Conservation (phyloP, 2,329 filamentous ascomycete genomes). For the Aspergillus caelatus region DNA sequence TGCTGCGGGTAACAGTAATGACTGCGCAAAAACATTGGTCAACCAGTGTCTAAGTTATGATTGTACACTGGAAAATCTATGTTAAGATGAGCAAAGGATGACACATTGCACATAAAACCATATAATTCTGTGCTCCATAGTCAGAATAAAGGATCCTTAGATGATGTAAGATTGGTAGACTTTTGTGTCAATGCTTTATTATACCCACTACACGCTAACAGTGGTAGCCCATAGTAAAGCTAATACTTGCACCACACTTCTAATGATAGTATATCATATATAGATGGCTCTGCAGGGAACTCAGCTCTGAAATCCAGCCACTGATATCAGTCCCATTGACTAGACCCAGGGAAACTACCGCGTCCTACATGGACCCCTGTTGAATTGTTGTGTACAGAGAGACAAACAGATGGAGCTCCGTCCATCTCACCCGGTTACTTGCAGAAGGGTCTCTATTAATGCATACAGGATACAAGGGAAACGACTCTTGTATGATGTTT, state of each 20-base stretch:
- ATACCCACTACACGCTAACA: neutral
- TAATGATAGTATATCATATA: neutral
- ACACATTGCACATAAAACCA: neutral
- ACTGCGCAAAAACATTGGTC: neutral
- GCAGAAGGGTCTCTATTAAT: neutral
- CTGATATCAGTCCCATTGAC: neutral
- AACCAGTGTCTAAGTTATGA: neutral
- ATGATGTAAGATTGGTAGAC: neutral
- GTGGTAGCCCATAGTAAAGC: neutral
- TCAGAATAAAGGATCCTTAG: neutral
- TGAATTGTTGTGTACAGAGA: neutral
- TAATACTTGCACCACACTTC: neutral
- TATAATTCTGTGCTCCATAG: neutral
- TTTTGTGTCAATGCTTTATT: neutral
- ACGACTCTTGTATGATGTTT: neutral
- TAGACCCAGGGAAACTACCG: neutral
- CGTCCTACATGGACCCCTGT: neutral
- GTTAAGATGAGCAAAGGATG: neutral
- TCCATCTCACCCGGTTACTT: neutral
- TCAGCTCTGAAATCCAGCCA: neutral
- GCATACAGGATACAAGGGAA: too few species aligned
- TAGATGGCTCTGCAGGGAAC: neutral
- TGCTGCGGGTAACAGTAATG: too few species aligned
- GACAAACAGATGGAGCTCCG: neutral
- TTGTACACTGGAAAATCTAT: neutral